Evolutionary conservation across 371 early-diverging fungal species (phyloP).

Genomic region (Dinochytrium kinnereticum): DNA sequence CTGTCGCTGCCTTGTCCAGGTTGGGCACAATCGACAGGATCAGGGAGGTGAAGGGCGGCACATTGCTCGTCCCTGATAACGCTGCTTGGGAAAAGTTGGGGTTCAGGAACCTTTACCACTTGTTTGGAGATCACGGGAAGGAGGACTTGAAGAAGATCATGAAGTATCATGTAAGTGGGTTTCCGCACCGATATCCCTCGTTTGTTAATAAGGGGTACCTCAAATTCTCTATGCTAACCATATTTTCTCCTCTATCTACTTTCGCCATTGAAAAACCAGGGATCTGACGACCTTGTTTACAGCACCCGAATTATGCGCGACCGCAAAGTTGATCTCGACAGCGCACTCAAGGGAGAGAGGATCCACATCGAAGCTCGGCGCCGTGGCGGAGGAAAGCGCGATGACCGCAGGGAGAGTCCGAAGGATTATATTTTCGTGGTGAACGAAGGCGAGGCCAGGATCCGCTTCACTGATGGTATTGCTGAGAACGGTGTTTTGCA

Average conservation of each 20-base stretch:
- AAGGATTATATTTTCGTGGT: conserved; percentile 32
- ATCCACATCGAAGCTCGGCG: conserved; percentile 25
- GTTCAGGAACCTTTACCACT: conserved; percentile 36
- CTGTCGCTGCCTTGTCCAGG: conserved; percentile 30
- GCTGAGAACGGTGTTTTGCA: conserved; percentile 25
- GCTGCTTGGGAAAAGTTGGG: conserved; percentile 39
- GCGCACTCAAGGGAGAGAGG: conserved; percentile 20
- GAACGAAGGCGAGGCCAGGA: conserved; percentile 40
- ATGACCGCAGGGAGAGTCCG: conserved; percentile 16
- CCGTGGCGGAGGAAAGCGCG: conserved; percentile 15
- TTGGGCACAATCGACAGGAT: conserved; percentile 12
- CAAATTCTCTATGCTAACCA: no score
- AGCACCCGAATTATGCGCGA: conserved; percentile 38
- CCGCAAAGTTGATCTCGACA: conserved; percentile 22
- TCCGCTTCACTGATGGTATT: conserved; percentile 31
- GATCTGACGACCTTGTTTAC: conserved; percentile 34
- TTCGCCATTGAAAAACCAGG: no score
- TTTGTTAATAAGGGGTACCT: no score
- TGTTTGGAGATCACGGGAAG: conserved; percentile 38
- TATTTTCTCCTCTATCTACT: no score
- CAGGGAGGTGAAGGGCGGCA: conserved; percentile 20
- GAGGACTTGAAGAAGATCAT: conserved; percentile 43
- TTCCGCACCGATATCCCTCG: no score
- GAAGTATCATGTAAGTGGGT: conserved; percentile 42
- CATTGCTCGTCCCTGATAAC: conserved; percentile 44